Conservation (phyloP, 257 asterid species). For the Jasminum sambac region DNA sequence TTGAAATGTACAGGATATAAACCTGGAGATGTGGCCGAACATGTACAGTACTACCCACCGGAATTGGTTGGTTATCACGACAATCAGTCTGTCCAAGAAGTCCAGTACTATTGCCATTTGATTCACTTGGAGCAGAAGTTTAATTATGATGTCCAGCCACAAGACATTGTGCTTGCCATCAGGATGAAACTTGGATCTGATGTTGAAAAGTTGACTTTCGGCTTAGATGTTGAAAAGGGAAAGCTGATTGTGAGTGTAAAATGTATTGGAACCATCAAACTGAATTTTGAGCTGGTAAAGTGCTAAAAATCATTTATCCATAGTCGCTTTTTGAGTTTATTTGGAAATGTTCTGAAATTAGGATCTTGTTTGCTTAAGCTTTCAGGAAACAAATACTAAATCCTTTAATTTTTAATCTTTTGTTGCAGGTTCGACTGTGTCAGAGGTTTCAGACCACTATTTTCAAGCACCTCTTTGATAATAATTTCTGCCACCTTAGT, state of each 20-base stretch:
- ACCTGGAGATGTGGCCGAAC: conserved; percentile 37
- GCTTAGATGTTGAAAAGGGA: conserved; percentile 56
- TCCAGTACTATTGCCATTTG: conserved; percentile 44
- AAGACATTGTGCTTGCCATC: conserved; percentile 50
- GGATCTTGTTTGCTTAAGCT: background rate
- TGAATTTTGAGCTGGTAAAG: conserved; percentile 52
- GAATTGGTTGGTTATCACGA: conserved; percentile 49
- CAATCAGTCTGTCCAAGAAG: conserved; percentile 24
- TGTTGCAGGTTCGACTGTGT: conserved; percentile 41
- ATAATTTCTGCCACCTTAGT: conserved; percentile 32
- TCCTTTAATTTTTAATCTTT: conserved; percentile 8
- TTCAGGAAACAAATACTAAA: too few species aligned
- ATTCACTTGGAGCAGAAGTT: conserved; percentile 44
- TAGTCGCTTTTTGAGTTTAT: background rate
- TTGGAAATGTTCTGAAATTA: background rate
- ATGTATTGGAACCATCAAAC: conserved; percentile 29
- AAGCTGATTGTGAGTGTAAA: conserved; percentile 30
- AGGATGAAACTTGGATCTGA: conserved; percentile 46
- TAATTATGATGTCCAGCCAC: conserved; percentile 40
- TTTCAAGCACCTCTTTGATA: conserved; percentile 45
- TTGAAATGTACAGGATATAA: conserved; percentile 40
- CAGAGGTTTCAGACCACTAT: too few species aligned
- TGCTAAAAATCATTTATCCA: background rate
- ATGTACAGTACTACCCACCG: conserved; percentile 46
- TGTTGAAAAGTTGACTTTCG: conserved; percentile 34